Percentiles rank a stretch among this genome's conserved stretches.
Conservation (phyloP, 148 eudicot genomes). For the Rhododendron henanense region DNA sequence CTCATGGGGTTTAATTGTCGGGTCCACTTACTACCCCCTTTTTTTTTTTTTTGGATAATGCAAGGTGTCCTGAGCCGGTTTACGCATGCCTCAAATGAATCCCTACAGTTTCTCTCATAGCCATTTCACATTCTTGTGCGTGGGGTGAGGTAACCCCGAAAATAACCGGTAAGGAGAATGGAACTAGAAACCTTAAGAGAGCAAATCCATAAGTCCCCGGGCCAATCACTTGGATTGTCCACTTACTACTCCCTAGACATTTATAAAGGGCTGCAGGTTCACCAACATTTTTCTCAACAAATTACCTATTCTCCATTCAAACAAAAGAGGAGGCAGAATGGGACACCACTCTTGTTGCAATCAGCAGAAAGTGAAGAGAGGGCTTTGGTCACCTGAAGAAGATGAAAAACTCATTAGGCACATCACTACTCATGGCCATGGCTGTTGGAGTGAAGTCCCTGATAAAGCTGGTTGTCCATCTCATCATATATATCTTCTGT, state of each 20-base stretch:
- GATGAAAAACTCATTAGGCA: conserved; percentile 79
- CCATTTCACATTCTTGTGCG: neutral
- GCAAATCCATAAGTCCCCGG: too few species aligned
- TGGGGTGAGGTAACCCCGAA: too few species aligned
- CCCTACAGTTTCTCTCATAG: neutral
- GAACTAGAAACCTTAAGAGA: too few species aligned
- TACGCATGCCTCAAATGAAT: neutral
- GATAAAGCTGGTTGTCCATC: conserved; percentile 76
- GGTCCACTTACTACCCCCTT: neutral
- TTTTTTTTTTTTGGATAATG: too few species aligned
- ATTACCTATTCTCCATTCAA: neutral
- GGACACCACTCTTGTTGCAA: conserved; percentile 95
- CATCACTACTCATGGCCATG: conserved; percentile 79
- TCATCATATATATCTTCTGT: neutral
- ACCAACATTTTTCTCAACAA: neutral
- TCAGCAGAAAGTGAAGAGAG: conserved; percentile 96
- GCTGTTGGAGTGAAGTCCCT: conserved; percentile 98
- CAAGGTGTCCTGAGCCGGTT: neutral
- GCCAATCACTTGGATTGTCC: neutral
- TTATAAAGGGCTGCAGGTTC: conserved; percentile 1
- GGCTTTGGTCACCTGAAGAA: conserved; percentile 91
- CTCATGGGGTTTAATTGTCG: neutral
- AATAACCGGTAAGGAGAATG: neutral
- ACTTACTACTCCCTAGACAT: neutral
- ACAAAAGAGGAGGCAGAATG: conserved; percentile 26